Conservation (phyloP, 1,284 basidiomycete genomes). For the Moesziomyces parantarcticus region DNA sequence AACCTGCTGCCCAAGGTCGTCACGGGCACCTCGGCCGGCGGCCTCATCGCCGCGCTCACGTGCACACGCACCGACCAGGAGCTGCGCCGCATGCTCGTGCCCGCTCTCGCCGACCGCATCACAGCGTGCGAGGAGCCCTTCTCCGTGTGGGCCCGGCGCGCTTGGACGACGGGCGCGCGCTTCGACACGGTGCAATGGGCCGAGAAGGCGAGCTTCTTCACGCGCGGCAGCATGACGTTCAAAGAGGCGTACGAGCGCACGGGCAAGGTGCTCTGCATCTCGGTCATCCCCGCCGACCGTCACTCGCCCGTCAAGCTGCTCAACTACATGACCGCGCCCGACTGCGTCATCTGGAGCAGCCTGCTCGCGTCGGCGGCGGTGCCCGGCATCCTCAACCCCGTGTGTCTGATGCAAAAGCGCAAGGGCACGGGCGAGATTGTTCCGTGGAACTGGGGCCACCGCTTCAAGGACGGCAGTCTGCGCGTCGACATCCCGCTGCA, state of each 20-base stretch:
- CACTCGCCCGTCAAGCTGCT: constrained; percentile 90
- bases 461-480: constrained; percentile 66
- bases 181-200: constrained; percentile 95
- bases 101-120: constrained; percentile 78
- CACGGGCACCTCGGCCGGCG: constrained; percentile 89
- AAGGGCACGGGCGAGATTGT: constrained; percentile 79
- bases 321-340: constrained; percentile 94
- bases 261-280: constrained; percentile 88
- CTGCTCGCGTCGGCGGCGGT: constrained; percentile 66
- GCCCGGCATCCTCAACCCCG: constrained; percentile 71
- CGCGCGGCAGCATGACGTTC: constrained; percentile 92
- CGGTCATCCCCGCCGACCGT: constrained; percentile 92
- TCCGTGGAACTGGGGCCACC: constrained; percentile 89
- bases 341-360: constrained; percentile 76
- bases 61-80: constrained; percentile 93
- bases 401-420: constrained; percentile 90
- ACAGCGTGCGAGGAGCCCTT: constrained; percentile 86
- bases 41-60: constrained; percentile 76
- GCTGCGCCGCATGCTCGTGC: constrained; percentile 74
- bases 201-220: constrained; percentile 80
- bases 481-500: constrained; percentile 92
- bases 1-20: constrained; percentile 88
- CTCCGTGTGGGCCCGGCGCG: constrained; percentile 78
- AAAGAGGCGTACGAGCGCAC: constrained; percentile 93
- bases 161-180: constrained; percentile 87